Conservation (phyloP, 2,329 filamentous ascomycete genomes). For the Diplodia seriata region DNA sequence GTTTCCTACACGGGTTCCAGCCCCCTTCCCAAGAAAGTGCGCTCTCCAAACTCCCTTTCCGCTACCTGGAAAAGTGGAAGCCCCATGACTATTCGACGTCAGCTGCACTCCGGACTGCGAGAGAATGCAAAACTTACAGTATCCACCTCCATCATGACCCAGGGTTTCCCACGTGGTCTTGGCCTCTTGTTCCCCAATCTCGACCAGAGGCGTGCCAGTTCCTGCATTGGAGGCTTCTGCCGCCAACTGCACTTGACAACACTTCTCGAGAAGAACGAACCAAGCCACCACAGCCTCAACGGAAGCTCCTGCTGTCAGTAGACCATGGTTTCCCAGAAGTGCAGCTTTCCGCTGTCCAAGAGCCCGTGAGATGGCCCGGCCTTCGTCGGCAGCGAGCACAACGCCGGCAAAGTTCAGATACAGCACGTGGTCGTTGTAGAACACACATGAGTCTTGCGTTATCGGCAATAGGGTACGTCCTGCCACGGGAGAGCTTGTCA, state of each 20-base stretch:
- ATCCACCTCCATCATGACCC: background rate
- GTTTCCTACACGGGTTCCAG: conserved; percentile 41
- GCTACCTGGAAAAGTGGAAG: conserved; percentile 15
- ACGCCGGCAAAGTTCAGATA: conserved; percentile 62
- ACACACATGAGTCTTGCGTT: conserved; percentile 64
- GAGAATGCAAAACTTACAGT: background rate
- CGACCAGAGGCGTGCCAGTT: conserved; percentile 67
- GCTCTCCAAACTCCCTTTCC: conserved; percentile 15
- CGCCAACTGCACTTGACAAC: conserved; percentile 60
- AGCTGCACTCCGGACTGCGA: background rate
- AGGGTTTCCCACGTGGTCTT: conserved; percentile 61
- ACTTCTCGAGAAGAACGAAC: conserved; percentile 62
- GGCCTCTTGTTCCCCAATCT: conserved; percentile 73
- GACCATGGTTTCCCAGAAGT: conserved; percentile 61
- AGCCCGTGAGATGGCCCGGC: conserved; percentile 57
- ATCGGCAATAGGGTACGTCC: conserved; percentile 62
- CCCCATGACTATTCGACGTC: background rate
- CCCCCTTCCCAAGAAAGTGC: conserved; percentile 33
- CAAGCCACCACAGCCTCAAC: conserved; percentile 61
- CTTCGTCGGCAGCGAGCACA: conserved; percentile 60
- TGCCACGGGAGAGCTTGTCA: background rate
- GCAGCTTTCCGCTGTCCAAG: conserved; percentile 60
- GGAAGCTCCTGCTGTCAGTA: conserved; percentile 57
- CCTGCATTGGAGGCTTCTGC: conserved; percentile 65
- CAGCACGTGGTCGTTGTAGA: conserved; percentile 62